Percentiles rank a stretch among this genome's conserved stretches.
These are phyloP conservation scores for Tricholoma bakamatsutake DNA, from an alignment of 768 basidiomycete genomes.

Conservation along the genomic window DNA sequence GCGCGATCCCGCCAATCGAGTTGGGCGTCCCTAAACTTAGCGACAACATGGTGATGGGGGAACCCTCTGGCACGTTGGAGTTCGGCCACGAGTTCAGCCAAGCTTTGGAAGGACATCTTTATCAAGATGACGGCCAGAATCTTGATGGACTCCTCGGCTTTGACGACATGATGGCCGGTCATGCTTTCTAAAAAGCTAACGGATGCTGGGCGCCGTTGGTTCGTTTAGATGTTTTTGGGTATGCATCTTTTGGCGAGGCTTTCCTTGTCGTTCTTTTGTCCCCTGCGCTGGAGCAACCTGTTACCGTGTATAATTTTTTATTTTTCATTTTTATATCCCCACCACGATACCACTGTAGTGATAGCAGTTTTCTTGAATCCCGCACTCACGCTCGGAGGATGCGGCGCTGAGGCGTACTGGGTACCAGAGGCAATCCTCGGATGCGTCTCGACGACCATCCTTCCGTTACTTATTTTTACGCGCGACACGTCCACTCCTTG, in stretches of 20 bases:
- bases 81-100: conserved; percentile 18
- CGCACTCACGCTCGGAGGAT: conserved; percentile 18
- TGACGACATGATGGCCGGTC: conserved; percentile 38
- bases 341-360: conserved; percentile 24
- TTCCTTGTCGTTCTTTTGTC: conserved; percentile 6
- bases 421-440: conserved; percentile 26
- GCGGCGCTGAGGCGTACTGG: conserved; percentile 34
- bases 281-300: conserved; percentile 1
- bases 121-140: conserved; percentile 16
- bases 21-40: conserved; percentile 45
- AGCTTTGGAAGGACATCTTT: conserved; percentile 22
- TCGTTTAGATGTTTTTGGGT: conserved; percentile 25
- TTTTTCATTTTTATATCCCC: conserved; percentile 7
- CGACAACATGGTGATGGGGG: conserved; percentile 21
- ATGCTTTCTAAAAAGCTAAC: conserved; percentile 15
- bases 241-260: conserved; percentile 15
- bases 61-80: conserved; percentile 8
- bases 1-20: conserved; percentile 59
- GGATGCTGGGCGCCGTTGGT: conserved; percentile 34
- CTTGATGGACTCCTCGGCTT: conserved; percentile 27
- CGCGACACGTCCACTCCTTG: conserved; percentile 17
- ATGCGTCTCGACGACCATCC: conserved; percentile 37
- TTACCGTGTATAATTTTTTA: conserved; percentile 6
- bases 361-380: conserved; percentile 20
- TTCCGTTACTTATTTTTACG: conserved; percentile 14